Conservation (phyloP, 495 filamentous ascomycete species). For the Rhypophila decipiens region DNA sequence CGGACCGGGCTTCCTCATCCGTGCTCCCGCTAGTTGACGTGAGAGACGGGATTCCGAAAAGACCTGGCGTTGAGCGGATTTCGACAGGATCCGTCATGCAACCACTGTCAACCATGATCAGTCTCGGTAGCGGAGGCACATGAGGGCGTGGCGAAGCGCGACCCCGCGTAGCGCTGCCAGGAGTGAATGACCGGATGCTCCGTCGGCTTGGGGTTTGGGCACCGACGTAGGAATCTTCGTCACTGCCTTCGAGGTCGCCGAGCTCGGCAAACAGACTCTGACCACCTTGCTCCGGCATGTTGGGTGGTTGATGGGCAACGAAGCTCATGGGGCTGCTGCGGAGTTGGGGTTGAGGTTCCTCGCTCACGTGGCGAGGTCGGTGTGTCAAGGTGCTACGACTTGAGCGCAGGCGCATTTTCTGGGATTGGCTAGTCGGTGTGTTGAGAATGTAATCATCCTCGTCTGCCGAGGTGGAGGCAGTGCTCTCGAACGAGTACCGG, state of each 20-base stretch:
- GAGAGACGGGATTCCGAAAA: too few relatives aligned
- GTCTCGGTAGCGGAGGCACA: conserved; percentile 45
- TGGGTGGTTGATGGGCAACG: conserved; percentile 39
- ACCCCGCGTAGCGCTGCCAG: conserved; percentile 22
- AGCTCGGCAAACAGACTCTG: conserved; percentile 91
- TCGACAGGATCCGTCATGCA: conserved; percentile 80
- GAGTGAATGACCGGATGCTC: conserved; percentile 39
- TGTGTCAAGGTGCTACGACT: conserved; percentile 53
- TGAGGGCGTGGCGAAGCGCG: conserved; percentile 46
- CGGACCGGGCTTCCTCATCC: conserved; percentile 4
- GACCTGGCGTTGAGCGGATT: conserved; percentile 1
- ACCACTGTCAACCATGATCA: conserved; percentile 68
- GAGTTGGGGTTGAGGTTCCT: conserved; percentile 47
- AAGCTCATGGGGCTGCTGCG: conserved; percentile 52
- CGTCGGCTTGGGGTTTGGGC: conserved; percentile 39
- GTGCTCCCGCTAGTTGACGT: background rate
- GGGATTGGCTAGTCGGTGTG: conserved; percentile 55
- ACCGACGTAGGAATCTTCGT: conserved; percentile 49
- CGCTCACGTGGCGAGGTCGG: conserved; percentile 59
- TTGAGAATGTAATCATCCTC: conserved; percentile 54
- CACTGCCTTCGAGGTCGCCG: conserved; percentile 62
- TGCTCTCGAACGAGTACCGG: conserved; percentile 71
- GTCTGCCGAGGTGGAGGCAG: conserved; percentile 81
- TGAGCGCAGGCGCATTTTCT: conserved; percentile 63
- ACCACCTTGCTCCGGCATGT: conserved; percentile 46